Percentiles rank a stretch among this genome's conserved stretches.
Conservation (phyloP, 345 rosid species). For the Chamaenerion angustifolium region DNA sequence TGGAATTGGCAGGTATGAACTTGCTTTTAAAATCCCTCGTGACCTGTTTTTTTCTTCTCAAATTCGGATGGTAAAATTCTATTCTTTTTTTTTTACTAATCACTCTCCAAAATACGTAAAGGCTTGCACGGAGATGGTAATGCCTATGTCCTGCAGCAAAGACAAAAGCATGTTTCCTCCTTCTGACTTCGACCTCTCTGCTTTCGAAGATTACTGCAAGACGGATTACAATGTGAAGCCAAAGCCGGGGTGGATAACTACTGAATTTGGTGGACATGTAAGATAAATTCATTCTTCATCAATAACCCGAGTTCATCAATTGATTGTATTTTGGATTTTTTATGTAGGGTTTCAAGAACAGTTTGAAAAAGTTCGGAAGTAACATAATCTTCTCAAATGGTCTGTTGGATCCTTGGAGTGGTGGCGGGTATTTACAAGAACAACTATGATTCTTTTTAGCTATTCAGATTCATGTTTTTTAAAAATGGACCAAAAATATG, state of each 20-base stretch:
- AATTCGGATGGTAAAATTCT: no score
- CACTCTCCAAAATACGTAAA: conserved; percentile 4
- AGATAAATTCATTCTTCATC: conserved; percentile 9
- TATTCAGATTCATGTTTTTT: no score
- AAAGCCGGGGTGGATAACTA: conserved; percentile 74
- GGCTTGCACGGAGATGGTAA: conserved; percentile 96
- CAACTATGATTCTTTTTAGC: no score
- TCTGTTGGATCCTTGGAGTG: conserved; percentile 95
- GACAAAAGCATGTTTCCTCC: conserved; percentile 62
- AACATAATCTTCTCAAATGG: conserved; percentile 95
- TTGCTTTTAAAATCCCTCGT: no score
- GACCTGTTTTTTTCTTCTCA: background rate
- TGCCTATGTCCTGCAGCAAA: conserved; percentile 67
- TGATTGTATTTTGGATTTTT: background rate
- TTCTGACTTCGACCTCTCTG: conserved; percentile 44
- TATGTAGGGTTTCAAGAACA: conserved; percentile 56
- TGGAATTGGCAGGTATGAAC: conserved; percentile 86
- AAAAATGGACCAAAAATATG: no score
- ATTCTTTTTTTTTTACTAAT: background rate
- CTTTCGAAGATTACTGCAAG: conserved; percentile 57
- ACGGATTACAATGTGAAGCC: conserved; percentile 44
- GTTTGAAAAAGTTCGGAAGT: conserved; percentile 59
- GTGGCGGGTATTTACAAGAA: conserved; percentile 45
- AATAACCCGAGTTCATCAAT: no score
- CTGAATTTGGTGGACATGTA: conserved; percentile 84